Percentiles rank a stretch among this genome's conserved stretches.
Conservation (phyloP, 1,139 yeast genomes). For the Yamadazyma epiphylla region DNA sequence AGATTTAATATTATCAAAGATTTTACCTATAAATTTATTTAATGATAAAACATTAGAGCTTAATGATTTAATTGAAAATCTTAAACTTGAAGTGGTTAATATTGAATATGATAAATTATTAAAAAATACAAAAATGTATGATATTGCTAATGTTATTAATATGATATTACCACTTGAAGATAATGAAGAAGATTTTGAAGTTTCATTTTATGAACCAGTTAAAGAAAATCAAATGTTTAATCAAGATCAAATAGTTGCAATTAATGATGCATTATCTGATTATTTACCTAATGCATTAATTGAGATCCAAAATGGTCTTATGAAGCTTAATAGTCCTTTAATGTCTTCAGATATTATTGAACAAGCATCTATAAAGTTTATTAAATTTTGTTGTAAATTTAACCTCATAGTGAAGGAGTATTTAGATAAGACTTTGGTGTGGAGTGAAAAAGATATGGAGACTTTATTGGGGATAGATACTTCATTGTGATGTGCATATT, state of each 20-base stretch:
- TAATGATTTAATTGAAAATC: constrained; percentile 27
- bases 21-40: constrained; percentile 43
- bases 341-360: constrained; percentile 54
- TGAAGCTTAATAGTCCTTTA: constrained; percentile 60
- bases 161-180: constrained; percentile 60
- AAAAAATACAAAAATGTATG: constrained; percentile 46
- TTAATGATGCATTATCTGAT: constrained; percentile 42
- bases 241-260: constrained; percentile 32
- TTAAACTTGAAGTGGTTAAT: constrained; percentile 33
- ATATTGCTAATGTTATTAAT: constrained; percentile 58
- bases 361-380: constrained; percentile 44
- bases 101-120: constrained; percentile 44
- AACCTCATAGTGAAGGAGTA: constrained; percentile 35
- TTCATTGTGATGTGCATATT: no score
- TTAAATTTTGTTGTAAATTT: constrained; percentile 52
- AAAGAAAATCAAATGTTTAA: constrained; percentile 60
- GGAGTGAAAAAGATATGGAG: constrained; percentile 59
- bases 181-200: constrained; percentile 51
- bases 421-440: constrained; percentile 38
- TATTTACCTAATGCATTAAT: constrained; percentile 59
- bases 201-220: constrained; percentile 58
- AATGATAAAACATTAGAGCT: constrained; percentile 39
- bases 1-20: constrained; percentile 55
- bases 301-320: constrained; percentile 55
- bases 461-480: constrained; percentile 59